Evolutionary conservation across 345 rosid genomes (phyloP).

Genomic region (Sonneratia caseolaris): DNA sequence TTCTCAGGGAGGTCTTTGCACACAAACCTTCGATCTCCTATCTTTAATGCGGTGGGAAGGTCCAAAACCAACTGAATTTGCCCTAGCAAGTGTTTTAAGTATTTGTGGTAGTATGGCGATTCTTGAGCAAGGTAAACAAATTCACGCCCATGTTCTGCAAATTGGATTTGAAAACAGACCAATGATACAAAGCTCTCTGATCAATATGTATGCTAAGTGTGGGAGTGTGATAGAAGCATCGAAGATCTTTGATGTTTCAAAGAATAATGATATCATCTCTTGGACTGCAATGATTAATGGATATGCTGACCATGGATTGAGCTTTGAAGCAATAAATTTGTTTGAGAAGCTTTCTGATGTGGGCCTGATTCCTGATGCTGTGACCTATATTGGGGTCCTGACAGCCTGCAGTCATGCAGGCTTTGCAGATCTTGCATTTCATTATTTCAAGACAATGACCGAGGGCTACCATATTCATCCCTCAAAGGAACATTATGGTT

Average conservation of each 20-base stretch:
- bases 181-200: constrained; percentile 48
- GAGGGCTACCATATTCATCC: constrained; percentile 35
- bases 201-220: constrained; percentile 85
- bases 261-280: constrained; percentile 43
- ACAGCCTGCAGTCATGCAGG: constrained; percentile 80
- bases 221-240: constrained; percentile 70
- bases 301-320: constrained; percentile 77
- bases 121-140: constrained; percentile 75
- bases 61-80: constrained; percentile 56
- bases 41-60: constrained; percentile 78
- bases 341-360: constrained; percentile 47
- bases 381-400: constrained; percentile 74
- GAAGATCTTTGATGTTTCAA: constrained; percentile 46
- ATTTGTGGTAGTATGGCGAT: constrained; percentile 69
- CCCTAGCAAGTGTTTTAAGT: constrained; percentile 70
- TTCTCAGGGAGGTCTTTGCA: constrained; percentile 58
- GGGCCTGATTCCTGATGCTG: constrained; percentile 63
- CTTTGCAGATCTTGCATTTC: constrained; percentile 63
- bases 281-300: constrained; percentile 91
- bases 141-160: constrained; percentile 50
- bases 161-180: constrained; percentile 48
- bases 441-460: constrained; percentile 59
- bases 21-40: constrained; percentile 58
- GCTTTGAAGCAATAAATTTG: constrained; percentile 59
- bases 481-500: constrained; percentile 80